Conservation (phyloP, 2,329 filamentous ascomycete species). For the Cladosporium sp. region DNA sequence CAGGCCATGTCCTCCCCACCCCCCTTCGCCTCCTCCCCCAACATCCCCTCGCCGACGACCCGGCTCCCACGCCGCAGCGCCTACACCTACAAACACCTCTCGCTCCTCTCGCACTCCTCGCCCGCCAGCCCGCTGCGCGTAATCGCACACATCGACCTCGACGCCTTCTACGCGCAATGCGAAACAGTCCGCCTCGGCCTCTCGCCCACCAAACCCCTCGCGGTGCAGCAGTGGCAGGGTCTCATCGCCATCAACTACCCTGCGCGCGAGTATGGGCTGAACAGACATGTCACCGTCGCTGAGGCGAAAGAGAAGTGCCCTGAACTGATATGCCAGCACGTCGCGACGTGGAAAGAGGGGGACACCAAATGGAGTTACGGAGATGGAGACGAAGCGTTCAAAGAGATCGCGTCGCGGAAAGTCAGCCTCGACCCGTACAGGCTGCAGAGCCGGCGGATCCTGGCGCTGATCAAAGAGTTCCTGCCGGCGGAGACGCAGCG, state of each 20-base stretch:
- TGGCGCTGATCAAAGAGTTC: conserved; percentile 68
- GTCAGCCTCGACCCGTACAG: conserved; percentile 92
- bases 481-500: conserved; percentile 60
- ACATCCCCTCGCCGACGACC: conserved; percentile 17
- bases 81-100: conserved; percentile 80
- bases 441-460: conserved; percentile 73
- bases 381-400: conserved; percentile 59
- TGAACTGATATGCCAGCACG: conserved; percentile 77
- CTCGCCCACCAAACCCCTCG: conserved; percentile 70
- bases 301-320: conserved; percentile 88
- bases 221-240: conserved; percentile 92
- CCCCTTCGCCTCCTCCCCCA: conserved; percentile 25
- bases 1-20: conserved; percentile 13
- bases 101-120: conserved; percentile 65
- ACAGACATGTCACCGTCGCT: conserved; percentile 66
- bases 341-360: conserved; percentile 89
- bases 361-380: conserved; percentile 89
- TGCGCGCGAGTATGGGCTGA: conserved; percentile 73
- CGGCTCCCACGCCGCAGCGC: conserved; percentile 48
- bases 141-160: conserved; percentile 86
- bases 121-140: conserved; percentile 74
- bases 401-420: conserved; percentile 80
- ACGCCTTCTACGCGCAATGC: conserved; percentile 93
- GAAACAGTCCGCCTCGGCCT: conserved; percentile 81
- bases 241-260: conserved; percentile 96